Conservation (phyloP, 345 rosid genomes). For the Brassica carinata region DNA sequence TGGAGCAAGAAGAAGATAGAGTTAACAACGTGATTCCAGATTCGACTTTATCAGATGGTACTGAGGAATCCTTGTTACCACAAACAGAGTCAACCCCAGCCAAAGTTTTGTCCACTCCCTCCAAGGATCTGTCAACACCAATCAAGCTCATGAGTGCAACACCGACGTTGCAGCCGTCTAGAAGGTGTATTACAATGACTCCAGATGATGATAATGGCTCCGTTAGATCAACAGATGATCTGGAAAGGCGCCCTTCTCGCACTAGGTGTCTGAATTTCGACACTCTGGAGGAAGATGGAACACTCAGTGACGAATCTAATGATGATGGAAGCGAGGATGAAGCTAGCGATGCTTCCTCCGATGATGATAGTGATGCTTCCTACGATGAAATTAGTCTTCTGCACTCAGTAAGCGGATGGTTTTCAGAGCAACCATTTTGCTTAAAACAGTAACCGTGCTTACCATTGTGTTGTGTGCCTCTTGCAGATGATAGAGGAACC, state of each 20-base stretch:
- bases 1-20: conserved; percentile 7
- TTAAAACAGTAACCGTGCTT: not conserved
- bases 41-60: conserved; percentile 6
- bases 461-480: conserved; percentile 3
- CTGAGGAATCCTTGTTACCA: conserved; percentile 9
- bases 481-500: conserved; percentile 67
- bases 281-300: conserved; percentile 43
- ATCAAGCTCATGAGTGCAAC: conserved; percentile 60
- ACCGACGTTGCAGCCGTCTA: conserved; percentile 50
- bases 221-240: conserved; percentile 42
- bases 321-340: conserved; percentile 15
- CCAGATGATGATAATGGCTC: conserved; percentile 44
- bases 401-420: conserved; percentile 52
- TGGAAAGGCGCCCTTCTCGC: conserved; percentile 57
- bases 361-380: conserved; percentile 35
- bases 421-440: not conserved
- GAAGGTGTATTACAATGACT: conserved; percentile 65
- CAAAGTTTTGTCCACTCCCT: conserved; percentile 36
- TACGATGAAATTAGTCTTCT: conserved; percentile 46
- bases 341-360: conserved; percentile 28
- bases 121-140: conserved; percentile 55
- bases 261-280: conserved; percentile 72
- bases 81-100: conserved; percentile 27
- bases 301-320: not conserved
- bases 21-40: conserved; percentile 1